Evolutionary conservation across 805 yeast genomes (phyloP).

Genomic region (Suhomyces kilbournensis): DNA sequence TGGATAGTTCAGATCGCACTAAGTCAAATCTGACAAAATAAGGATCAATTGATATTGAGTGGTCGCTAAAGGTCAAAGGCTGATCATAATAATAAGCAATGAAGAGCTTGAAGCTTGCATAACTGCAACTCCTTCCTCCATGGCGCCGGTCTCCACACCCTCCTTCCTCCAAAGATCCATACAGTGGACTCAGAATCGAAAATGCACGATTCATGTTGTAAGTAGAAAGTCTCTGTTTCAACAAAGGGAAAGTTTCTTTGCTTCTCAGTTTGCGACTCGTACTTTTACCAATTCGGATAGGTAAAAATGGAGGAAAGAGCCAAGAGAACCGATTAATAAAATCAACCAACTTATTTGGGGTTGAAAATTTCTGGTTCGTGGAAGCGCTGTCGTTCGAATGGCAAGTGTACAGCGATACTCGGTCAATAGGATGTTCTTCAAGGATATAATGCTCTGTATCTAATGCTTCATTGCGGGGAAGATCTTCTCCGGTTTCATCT

Average conservation of each 20-base stretch:
- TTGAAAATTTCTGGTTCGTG: neutral
- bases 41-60: slow-evolving; percentile 22
- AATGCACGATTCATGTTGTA: slow-evolving; percentile 17
- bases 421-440: neutral
- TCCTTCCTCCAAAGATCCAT: slow-evolving; percentile 7
- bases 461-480: neutral
- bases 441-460: neutral
- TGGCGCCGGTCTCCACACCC: neutral
- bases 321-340: slow-evolving; percentile 19
- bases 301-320: slow-evolving; percentile 20
- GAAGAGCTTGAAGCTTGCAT: slow-evolving; percentile 10
- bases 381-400: neutral
- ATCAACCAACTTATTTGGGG: neutral
- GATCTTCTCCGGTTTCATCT: slow-evolving; percentile 2
- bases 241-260: slow-evolving; percentile 8
- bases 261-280: neutral
- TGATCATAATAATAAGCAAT: slow-evolving; percentile 21
- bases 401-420: neutral
- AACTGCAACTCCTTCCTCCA: neutral
- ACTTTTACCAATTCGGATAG: slow-evolving; percentile 3
- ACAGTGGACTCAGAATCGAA: slow-evolving; percentile 6
- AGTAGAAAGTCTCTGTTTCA: slow-evolving; percentile 18
- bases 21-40: slow-evolving; percentile 20
- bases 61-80: slow-evolving; percentile 18
- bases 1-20: slow-evolving; percentile 15